Conservation (phyloP, 805 yeast species). For the Yarrowia keelungensis region DNA sequence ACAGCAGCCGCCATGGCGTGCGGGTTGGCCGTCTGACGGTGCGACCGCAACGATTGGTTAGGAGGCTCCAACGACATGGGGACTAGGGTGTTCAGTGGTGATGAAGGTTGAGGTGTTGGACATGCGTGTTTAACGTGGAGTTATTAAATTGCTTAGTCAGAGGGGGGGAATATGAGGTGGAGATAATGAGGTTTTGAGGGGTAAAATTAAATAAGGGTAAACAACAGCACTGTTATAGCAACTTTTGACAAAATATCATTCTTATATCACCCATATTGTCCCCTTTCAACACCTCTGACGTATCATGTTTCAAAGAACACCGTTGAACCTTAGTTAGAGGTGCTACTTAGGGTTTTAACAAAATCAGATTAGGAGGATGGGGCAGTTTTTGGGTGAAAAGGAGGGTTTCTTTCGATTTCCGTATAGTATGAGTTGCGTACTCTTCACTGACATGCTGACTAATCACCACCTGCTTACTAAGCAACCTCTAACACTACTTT, state of each 20-base stretch:
- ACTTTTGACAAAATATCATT: no score
- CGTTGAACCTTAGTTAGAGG: not conserved
- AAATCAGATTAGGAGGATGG: not conserved
- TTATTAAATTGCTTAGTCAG: constrained; percentile 6
- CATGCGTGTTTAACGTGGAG: constrained; percentile 30
- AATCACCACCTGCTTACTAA: no score
- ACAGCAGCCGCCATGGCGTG: constrained; percentile 34
- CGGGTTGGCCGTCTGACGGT: constrained; percentile 45
- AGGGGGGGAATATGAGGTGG: not conserved
- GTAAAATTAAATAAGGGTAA: no score
- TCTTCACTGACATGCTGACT: no score
- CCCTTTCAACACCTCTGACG: not conserved
- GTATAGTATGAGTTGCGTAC: no score
- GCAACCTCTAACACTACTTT: no score
- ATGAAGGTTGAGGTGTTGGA: not conserved
- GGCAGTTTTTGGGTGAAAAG: no score
- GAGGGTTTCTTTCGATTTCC: no score
- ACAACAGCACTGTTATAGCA: no score
- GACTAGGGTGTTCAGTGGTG: not conserved
- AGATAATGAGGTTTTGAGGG: no score
- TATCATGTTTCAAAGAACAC: not conserved
- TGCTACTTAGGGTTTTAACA: not conserved
- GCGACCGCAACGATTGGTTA: constrained; percentile 45
- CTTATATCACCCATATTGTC: not conserved
- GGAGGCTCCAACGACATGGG: constrained; percentile 39